phyloP scores from a whole-genome alignment of 805 yeast genomes.

The Maudiozyma turicensis region DNA sequence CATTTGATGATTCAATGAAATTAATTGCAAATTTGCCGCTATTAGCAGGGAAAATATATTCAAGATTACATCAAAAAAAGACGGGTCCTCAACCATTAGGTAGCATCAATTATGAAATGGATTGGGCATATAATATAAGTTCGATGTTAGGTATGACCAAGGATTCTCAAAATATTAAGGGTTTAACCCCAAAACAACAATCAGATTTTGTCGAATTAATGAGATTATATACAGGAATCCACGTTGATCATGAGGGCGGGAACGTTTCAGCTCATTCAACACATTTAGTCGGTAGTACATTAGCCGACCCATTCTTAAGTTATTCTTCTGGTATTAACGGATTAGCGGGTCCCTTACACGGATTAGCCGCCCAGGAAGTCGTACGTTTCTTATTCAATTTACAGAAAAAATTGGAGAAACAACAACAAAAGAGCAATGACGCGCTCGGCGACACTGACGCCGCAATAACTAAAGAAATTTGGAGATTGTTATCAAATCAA shows the following conservation, averaged over 20 bases:
- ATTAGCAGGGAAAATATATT: conserved; percentile 65
- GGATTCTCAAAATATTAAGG: conserved; percentile 26
- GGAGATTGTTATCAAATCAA: conserved; percentile 63
- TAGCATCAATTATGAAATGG: conserved; percentile 42
- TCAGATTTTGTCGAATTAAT: conserved; percentile 58
- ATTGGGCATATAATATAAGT: conserved; percentile 68
- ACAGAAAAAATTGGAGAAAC: conserved; percentile 42
- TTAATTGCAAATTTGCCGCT: conserved; percentile 67
- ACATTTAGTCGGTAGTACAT: conserved; percentile 74
- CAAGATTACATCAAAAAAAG: conserved; percentile 46
- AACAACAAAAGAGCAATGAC: conserved; percentile 1
- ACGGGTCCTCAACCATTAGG: conserved; percentile 48
- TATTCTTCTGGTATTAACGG: conserved; percentile 75
- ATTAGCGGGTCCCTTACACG: conserved; percentile 80
- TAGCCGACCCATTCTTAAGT: conserved; percentile 66
- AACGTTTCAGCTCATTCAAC: conserved; percentile 82
- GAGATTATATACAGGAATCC: conserved; percentile 72
- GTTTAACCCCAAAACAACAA: conserved; percentile 32
- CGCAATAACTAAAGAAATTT: conserved; percentile 55
- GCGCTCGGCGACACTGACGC: conserved; percentile 12
- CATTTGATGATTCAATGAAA: conserved; percentile 60
- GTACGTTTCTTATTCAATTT: conserved; percentile 52
- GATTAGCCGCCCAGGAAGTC: conserved; percentile 80
- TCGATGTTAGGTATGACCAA: conserved; percentile 49
- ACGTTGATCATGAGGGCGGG: conserved; percentile 86